A percentile compares a stretch with the other conserved stretches of the same genome.
phyloP scores from a whole-genome alignment of 1,139 yeast species.

The Yamadazyma diospyri region DNA sequence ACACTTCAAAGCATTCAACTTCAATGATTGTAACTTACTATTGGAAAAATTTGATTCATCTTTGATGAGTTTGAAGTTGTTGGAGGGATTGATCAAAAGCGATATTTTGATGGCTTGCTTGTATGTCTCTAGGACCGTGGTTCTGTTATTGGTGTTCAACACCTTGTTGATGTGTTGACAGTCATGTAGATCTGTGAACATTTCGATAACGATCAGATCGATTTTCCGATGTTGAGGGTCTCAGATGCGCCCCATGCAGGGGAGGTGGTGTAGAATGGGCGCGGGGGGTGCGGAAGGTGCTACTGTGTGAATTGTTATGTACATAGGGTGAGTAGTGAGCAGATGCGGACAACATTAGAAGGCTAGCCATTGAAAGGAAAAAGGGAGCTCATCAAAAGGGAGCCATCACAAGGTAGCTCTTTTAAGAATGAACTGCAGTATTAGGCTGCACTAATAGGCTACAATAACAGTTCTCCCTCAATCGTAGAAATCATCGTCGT shows the following conservation, averaged over 20 bases:
- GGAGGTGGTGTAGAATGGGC: too few species aligned
- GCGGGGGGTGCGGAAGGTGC: too few species aligned
- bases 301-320: too few species aligned
- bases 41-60: constrained; percentile 29
- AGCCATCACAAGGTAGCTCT: too few species aligned
- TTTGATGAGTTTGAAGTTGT: constrained; percentile 25
- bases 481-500: constrained; percentile 37
- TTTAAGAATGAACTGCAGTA: too few species aligned
- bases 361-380: too few species aligned
- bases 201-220: constrained; percentile 4
- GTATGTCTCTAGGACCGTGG: constrained; percentile 56
- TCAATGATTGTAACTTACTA: constrained; percentile 33
- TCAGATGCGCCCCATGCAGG: too few species aligned
- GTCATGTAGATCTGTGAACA: constrained; percentile 25
- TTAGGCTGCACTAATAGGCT: too few species aligned
- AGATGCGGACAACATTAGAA: too few species aligned
- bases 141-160: constrained; percentile 50
- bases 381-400: too few species aligned
- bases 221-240: constrained; percentile 4
- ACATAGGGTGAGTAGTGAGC: neutral
- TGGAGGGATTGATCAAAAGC: constrained; percentile 23
- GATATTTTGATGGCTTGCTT: constrained; percentile 53
- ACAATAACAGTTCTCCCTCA: too few species aligned
- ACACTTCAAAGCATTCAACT: constrained; percentile 46
- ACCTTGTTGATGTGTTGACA: constrained; percentile 57